Conservation (phyloP, 768 basidiomycete genomes). For the Lactarius sp. region DNA sequence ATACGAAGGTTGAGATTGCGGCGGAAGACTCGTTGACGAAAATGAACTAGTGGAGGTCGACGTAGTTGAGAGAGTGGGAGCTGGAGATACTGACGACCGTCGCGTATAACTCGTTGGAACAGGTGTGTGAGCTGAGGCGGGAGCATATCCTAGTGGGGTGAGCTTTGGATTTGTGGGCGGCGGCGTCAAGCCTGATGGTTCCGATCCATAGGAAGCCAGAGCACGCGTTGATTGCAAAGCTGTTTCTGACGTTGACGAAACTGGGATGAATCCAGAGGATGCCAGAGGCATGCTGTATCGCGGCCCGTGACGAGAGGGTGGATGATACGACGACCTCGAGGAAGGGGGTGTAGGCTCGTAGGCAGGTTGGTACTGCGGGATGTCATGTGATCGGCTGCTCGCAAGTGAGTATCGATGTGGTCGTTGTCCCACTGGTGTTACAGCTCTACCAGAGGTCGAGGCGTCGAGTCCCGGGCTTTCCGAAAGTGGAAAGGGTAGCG, state of each 20-base stretch:
- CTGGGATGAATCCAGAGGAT: constrained; percentile 65
- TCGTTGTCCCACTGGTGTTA: constrained; percentile 21
- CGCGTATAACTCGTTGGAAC: constrained; percentile 10
- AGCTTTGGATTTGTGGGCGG: constrained; percentile 28
- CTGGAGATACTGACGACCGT: constrained; percentile 22
- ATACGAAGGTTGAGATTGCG: constrained; percentile 9
- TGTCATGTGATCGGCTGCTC: constrained; percentile 32
- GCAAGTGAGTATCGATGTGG: constrained; percentile 26
- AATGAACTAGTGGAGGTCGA: constrained; percentile 12
- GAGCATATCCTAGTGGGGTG: constrained; percentile 28
- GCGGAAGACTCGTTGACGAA: constrained; percentile 5
- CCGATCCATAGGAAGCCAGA: constrained; percentile 22
- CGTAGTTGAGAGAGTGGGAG: constrained; percentile 5
- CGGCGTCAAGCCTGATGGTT: constrained; percentile 22
- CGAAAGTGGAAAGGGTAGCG: constrained; percentile 35
- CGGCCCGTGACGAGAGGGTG: constrained; percentile 43
- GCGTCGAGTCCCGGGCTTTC: constrained; percentile 34
- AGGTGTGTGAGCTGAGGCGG: constrained; percentile 24
- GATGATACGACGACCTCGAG: constrained; percentile 34
- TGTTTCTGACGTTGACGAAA: constrained; percentile 33
- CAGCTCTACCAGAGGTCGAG: constrained; percentile 6
- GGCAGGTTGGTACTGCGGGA: constrained; percentile 40
- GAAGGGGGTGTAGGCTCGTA: constrained; percentile 41
- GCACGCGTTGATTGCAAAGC: constrained; percentile 4
- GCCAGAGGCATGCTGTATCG: constrained; percentile 62